Evolutionary conservation across 2,329 filamentous ascomycete species (phyloP), one percentile per base, ranked within the genome.

Genomic region (Paecilomyces dactylethromorphus): DNA sequence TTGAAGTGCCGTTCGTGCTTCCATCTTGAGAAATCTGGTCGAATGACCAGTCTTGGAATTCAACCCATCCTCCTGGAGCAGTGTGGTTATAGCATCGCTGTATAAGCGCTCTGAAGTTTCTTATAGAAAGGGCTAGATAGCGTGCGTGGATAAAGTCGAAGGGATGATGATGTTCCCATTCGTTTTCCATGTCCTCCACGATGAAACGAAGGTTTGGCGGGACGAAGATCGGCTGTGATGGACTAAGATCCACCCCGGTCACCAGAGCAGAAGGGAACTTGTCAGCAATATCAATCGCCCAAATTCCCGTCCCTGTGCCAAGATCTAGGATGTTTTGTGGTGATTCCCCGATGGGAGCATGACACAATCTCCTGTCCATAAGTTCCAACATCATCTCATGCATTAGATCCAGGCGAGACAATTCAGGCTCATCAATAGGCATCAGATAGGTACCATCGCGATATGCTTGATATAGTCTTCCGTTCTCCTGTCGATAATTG

Each of bases 231-330:
- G 39, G 39, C n/a, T 45, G 39, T 7, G 39, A 45, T 5, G 39
- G 39, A 45, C 39, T 45, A 45, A 45, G n/a, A 45, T 45, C 77
- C 13, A 71, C 77, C 52, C 78, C 79, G 3, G 74, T 71, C 51
- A 81, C 71, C 26, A 69, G 64, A 29, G 76, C 74, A 49, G 65
- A 66, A 18, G 70, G 71, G 56, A 70, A 63, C 29, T 70, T 21
- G 66, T 72, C 39, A 56, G 60, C 64, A 18, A 67, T 70, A 52
- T 74, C 68, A 53, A 75, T 71, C 35, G 71, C 70, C 72, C 72
- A 74, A 13, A 70, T 69, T 8, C 71, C 71, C 54, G 64, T 75
- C n/a, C 73, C 73, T 31, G 70, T 73, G 6, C 71, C 71, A 4
- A 74, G 54, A 56, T 74, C 72, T 39, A 75, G 60, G 12, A 74